A percentile compares a stretch with the other conserved stretches of the same genome.
Evolutionary conservation across 495 filamentous ascomycete genomes (phyloP).

Genomic region (Hyaloscypha finlandica): DNA sequence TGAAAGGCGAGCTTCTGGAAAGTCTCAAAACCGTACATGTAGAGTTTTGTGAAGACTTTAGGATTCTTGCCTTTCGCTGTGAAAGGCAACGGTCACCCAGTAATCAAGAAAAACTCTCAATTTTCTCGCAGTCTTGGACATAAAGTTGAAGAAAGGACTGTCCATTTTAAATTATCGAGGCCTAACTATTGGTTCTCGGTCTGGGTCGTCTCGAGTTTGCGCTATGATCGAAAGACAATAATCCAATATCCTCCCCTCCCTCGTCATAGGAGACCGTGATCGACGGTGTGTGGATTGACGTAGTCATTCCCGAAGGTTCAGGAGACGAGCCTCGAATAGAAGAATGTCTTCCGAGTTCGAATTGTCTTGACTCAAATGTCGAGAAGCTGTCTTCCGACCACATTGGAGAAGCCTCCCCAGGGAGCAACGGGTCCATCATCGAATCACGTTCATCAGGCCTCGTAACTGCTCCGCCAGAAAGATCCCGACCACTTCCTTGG

Average conservation of each 20-base stretch:
- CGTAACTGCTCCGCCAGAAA: not conserved
- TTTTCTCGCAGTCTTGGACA: not conserved
- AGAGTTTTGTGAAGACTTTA: not conserved
- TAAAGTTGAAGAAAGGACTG: not conserved
- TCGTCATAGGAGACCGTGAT: slow-evolving; percentile 11
- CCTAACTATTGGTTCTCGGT: not conserved
- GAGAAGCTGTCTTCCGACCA: not conserved
- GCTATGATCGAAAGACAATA: not conserved
- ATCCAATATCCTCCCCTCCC: not conserved
- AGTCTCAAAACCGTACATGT: not conserved
- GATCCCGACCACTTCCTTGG: not conserved
- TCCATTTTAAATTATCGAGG: not conserved
- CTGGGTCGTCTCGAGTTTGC: not conserved
- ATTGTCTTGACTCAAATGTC: not conserved
- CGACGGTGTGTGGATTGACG: not conserved
- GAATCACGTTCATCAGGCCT: not conserved
- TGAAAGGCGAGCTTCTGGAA: not conserved
- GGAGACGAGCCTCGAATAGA: not conserved
- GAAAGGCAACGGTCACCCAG: not conserved
- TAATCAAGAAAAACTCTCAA: not conserved
- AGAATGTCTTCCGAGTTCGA: not conserved
- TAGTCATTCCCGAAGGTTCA: not conserved
- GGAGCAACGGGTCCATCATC: not conserved
- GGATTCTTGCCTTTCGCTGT: no score
- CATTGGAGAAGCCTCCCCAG: not conserved